phyloP scores from a whole-genome alignment of 2,329 filamentous ascomycete species.

The Cladobotryum mycophilum region DNA sequence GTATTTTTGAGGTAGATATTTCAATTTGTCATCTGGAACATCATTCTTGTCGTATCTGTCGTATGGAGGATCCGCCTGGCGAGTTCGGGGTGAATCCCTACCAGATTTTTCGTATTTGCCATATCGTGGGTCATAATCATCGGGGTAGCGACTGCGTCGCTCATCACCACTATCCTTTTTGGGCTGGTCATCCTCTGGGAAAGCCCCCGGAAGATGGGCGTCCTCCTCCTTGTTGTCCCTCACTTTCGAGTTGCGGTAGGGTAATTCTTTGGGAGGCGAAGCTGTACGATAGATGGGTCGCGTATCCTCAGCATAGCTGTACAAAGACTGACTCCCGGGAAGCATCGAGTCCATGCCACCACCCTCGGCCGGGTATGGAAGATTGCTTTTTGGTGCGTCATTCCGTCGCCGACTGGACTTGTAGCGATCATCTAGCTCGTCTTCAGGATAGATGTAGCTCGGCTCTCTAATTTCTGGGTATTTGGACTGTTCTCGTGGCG shows the following conservation, averaged over 20 bases:
- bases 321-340: conserved; percentile 29
- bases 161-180: conserved; percentile 15
- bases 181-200: conserved; percentile 25
- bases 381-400: conserved; percentile 25
- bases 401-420: conserved; percentile 25
- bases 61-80: conserved; percentile 13
- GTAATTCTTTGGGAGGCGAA: conserved; percentile 29
- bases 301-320: conserved; percentile 33
- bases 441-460: conserved; percentile 35
- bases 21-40: conserved; percentile 32
- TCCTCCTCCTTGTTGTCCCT: conserved; percentile 18
- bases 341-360: conserved; percentile 31
- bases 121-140: conserved; percentile 18
- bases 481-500: conserved; percentile 23
- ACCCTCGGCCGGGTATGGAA: conserved; percentile 35
- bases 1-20: conserved; percentile 44
- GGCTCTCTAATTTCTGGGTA: conserved; percentile 38
- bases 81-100: conserved; percentile 15
- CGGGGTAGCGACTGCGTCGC: conserved; percentile 19
- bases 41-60: conserved; percentile 18
- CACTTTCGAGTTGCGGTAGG: conserved; percentile 32
- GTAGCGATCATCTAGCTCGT: conserved; percentile 35
- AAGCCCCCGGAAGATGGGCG: conserved; percentile 25
- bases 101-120: conserved; percentile 12
- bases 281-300: conserved; percentile 27